Percentiles rank a stretch among this genome's conserved stretches.
Evolutionary conservation across 441 rosid species (phyloP).

Genomic region (Mallotus japonicus): DNA sequence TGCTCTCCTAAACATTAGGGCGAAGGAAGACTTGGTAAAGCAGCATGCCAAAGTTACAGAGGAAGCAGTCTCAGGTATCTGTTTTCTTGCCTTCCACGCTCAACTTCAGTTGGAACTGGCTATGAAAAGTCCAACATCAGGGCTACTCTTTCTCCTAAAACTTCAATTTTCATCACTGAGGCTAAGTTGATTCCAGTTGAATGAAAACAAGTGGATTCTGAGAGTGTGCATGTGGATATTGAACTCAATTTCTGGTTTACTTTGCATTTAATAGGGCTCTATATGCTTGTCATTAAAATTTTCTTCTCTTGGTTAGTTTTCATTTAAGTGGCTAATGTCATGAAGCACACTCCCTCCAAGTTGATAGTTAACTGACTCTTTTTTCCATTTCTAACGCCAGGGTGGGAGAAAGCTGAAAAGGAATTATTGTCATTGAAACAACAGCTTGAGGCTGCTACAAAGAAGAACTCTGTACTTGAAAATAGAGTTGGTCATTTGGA

Average conservation of each 20-base stretch:
- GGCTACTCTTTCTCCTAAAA: background rate
- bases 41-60: constrained; percentile 95
- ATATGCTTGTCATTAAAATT: background rate
- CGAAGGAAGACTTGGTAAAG: constrained; percentile 75
- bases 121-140: background rate
- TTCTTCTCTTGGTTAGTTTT: background rate
- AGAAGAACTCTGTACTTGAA: constrained; percentile 61
- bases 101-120: background rate
- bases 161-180: too few relatives aligned
- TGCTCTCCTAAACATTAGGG: constrained; percentile 63
- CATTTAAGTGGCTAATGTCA: background rate
- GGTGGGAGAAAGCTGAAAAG: constrained; percentile 93
- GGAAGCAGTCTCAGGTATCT: constrained; percentile 84
- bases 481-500: constrained; percentile 78
- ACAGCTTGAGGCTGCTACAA: constrained; percentile 57
- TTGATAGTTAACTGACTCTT: background rate
- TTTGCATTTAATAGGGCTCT: background rate
- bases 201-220: background rate
- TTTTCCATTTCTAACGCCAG: constrained; percentile 32
- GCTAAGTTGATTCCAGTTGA: too few relatives aligned
- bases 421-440: constrained; percentile 58
- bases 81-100: background rate
- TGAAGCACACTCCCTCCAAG: background rate
- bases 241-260: background rate
- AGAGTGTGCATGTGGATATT: background rate